Evolutionary conservation across 257 asterid genomes (phyloP).

Genomic region (Cruciata laevipes): DNA sequence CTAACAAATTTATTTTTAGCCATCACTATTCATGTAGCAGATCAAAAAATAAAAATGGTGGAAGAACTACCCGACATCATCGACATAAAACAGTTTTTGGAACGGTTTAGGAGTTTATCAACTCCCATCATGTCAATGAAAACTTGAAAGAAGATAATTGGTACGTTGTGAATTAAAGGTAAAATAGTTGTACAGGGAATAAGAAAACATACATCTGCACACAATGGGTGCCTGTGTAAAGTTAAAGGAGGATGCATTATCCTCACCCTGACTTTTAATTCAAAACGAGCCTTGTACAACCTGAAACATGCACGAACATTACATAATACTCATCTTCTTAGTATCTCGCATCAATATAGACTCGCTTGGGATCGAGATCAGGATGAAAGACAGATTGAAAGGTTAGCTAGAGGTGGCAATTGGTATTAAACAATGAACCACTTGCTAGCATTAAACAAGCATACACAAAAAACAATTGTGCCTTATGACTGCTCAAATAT

Average conservation of each 20-base stretch:
- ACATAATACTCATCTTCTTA: not conserved
- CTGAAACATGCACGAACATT: not conserved
- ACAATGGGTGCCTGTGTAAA: constrained; percentile 68
- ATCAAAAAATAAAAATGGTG: not conserved
- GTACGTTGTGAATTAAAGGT: not conserved
- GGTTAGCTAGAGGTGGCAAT: no score
- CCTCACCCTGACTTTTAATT: constrained; percentile 1
- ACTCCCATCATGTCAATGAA: not conserved
- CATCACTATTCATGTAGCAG: not conserved
- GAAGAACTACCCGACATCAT: not conserved
- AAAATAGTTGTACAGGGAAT: not conserved
- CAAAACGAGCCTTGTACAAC: constrained; percentile 1
- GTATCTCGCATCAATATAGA: not conserved
- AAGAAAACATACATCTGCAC: constrained; percentile 58
- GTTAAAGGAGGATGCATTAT: constrained; percentile 73
- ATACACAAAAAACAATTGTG: no score
- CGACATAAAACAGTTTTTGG: not conserved
- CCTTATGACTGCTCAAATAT: no score
- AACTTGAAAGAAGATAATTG: not conserved
- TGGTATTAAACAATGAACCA: no score
- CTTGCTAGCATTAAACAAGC: no score
- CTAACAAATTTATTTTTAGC: not conserved
- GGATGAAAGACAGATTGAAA: no score
- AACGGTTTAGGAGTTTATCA: not conserved
- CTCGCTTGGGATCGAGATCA: not conserved